Base-by-base conservation (phyloP, 2,329 filamentous ascomycete genomes). In the Aspergillus candidus region DNA sequence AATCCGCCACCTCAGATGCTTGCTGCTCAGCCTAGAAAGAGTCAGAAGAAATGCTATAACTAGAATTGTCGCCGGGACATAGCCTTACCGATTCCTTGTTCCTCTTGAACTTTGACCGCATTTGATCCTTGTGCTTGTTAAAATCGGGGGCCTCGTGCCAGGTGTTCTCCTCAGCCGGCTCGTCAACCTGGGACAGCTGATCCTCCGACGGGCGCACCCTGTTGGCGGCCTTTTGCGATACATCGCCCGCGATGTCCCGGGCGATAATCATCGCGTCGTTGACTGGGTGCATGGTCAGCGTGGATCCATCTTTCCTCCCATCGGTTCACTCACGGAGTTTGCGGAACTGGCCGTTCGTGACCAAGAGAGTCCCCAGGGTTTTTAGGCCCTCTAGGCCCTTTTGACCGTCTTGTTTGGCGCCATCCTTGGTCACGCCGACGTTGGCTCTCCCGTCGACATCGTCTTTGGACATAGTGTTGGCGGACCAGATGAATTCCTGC, bases 401-500 rank as follows among this genome's bases (percentile, higher is more conserved):
- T 51, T 93, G 81, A 33, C 84, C 88, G 63, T 98, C 88, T 62
- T 91, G 83, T 70, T 85, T 81, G 18, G 86, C 87, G 2, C 78
- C 77, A 1, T 86, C 82, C 72, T 88, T 94, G 61, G 81, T 78
- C 38, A 94, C 57, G 0, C 88, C 84, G 1, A 80, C 77, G 44
- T 76, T 74, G 3, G 88, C 86, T 1, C 75, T 68, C 46, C 71
- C 48, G 6, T 38, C 66, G 18, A 87, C 75, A 40, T 77, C 74
- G 57, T 76, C 82, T 45, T 79, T 71, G 41, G 82, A 79, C 50
- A 93, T 82, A 37, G 86, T 78, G 61, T 88, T 82, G 0, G 89
- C 90, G 63, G 95, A 86, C 85, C 87, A 98, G 69, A 97, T 88
- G 69, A 98, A 97, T 60, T 98, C 90, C 63, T 98, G 93, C 14